Conservation (phyloP, 2,329 filamentous ascomycete species). For the Epichloe hybrida region DNA sequence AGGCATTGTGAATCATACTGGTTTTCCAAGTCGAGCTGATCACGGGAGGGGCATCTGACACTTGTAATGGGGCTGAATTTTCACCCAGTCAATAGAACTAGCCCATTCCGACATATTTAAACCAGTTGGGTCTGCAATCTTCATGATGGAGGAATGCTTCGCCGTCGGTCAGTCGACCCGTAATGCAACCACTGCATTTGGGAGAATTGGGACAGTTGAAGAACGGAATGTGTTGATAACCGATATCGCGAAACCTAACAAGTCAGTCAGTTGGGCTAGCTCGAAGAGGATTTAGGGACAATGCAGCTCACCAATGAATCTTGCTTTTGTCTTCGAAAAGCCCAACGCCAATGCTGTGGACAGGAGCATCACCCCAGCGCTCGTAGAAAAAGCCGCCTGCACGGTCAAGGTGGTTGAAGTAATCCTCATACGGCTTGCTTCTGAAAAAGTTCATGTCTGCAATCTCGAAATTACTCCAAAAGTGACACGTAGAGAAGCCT, state of each 20-base stretch:
- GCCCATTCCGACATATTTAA: constrained; percentile 81
- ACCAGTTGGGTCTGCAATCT: constrained; percentile 93
- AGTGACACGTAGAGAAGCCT: constrained; percentile 95
- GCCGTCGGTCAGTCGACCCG: constrained; percentile 79
- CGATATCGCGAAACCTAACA: constrained; percentile 91
- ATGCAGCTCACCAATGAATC: constrained; percentile 70
- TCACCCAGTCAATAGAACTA: constrained; percentile 23
- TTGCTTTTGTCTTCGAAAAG: constrained; percentile 83
- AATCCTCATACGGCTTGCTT: constrained; percentile 80
- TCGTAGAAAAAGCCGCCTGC: constrained; percentile 98
- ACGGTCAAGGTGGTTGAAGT: constrained; percentile 93
- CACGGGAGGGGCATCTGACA: background rate
- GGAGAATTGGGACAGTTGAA: constrained; percentile 97
- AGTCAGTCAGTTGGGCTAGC: background rate
- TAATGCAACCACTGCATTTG: constrained; percentile 80
- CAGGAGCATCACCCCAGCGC: constrained; percentile 93
- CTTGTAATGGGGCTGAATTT: background rate
- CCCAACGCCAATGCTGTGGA: constrained; percentile 86
- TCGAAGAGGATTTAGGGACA: background rate
- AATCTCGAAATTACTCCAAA: constrained; percentile 99
- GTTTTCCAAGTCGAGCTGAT: background rate
- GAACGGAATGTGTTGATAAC: constrained; percentile 95
- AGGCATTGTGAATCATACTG: background rate
- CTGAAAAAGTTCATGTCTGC: constrained; percentile 89
- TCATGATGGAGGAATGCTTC: constrained; percentile 75